phyloP scores from a whole-genome alignment of 805 yeast genomes.

The Hanseniaspora clermontiae region DNA sequence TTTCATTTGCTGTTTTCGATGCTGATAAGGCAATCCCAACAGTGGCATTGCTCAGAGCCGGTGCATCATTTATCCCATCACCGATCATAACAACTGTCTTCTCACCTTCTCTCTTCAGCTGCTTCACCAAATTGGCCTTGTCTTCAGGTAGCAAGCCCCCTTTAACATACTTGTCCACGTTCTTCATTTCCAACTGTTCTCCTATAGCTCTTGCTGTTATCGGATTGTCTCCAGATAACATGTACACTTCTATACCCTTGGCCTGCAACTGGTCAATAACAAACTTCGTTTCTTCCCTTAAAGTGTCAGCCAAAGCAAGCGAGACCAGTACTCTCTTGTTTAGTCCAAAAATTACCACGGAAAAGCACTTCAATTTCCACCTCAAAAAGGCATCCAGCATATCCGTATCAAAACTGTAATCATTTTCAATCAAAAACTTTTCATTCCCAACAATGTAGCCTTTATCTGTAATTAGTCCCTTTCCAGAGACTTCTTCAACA shows the following conservation, averaged over 20 bases:
- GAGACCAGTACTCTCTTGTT: slow-evolving; percentile 31
- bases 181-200: slow-evolving; percentile 41
- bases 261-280: slow-evolving; percentile 35
- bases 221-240: slow-evolving; percentile 65
- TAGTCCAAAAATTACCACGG: slow-evolving; percentile 46
- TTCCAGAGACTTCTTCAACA: slow-evolving; percentile 40
- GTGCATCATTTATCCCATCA: slow-evolving; percentile 76
- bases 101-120: slow-evolving; percentile 30
- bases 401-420: slow-evolving; percentile 28
- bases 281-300: slow-evolving; percentile 43
- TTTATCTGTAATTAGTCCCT: slow-evolving; percentile 34
- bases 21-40: slow-evolving; percentile 61
- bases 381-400: slow-evolving; percentile 29
- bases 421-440: slow-evolving; percentile 38
- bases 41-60: slow-evolving; percentile 62
- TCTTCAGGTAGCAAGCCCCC: slow-evolving; percentile 66
- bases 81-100: slow-evolving; percentile 54
- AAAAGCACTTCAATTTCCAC: slow-evolving; percentile 56
- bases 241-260: slow-evolving; percentile 47
- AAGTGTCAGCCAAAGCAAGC: slow-evolving; percentile 49
- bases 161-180: slow-evolving; percentile 33
- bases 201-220: slow-evolving; percentile 60
- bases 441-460: slow-evolving; percentile 49
- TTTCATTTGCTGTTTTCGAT: slow-evolving; percentile 21
- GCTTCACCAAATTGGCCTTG: slow-evolving; percentile 47